Evolutionary conservation across 495 filamentous ascomycete species (phyloP), one percentile per base, ranked within the genome.

Genomic region (Penicillium lividum): DNA sequence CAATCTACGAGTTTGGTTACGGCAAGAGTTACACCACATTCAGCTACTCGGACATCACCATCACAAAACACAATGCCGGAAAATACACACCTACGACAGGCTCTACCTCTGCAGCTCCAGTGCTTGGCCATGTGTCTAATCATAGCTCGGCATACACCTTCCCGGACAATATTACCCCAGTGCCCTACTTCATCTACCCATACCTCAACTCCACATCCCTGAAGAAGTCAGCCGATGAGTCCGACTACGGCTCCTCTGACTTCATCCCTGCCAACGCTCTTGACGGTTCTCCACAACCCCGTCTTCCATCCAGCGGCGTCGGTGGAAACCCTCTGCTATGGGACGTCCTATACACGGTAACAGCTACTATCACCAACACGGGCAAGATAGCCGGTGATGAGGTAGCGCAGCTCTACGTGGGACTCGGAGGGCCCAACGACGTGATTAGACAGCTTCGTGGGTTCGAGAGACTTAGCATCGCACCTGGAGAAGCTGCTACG

Each of bases 11-110:
- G 58, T 91, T 90, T 63, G 88, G 87, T 13, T 87, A 82, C 54
- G 87, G 88, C 1, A 70, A 89, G 4, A 82, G 80, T 34, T 89
- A 90, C 65, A 88, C 86, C 4, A 83, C 77, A 4, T 91, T 90
- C 64, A 57, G 65, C 10, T 87, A 82, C 64, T 74, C 76, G 3
- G 62, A 64, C 22, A 71, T 86, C 0, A 22, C 57, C 0, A 64
- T 86, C 38, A 57, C 8, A 13, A 52, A 52, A 27, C 31, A 52
- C 8, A 28, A 52, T 8, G 50, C 11, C 10, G 31, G 31, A 0
- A 40, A 52, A 52, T 52, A 52, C 34, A 22, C 3, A 3, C 31
- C 50, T 28, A 52, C 50, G 15, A 52, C 3, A 4, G 50, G 50
- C 31, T 10, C 31, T 34, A 40, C 50, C 1, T 25, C n/a, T 33